phyloP scores from a whole-genome alignment of 2,329 filamentous ascomycete genomes.

The Phaeomoniella chlamydospora region DNA sequence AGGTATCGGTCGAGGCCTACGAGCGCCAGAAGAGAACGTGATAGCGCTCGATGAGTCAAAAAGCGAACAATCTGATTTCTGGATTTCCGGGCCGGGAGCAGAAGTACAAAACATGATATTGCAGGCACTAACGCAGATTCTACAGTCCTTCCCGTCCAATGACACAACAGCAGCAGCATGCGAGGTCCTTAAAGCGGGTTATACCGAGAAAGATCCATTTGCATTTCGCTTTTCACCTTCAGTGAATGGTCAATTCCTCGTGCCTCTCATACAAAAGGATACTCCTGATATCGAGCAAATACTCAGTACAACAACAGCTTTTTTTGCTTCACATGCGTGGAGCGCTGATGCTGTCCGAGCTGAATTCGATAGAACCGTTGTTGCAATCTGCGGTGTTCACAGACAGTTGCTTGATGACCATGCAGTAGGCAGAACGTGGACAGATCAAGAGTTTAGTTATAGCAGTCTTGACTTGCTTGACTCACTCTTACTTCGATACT shows the following conservation, averaged over 20 bases:
- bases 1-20: slow-evolving; percentile 11
- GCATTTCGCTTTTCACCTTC: slow-evolving; percentile 27
- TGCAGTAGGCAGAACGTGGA: slow-evolving; percentile 17
- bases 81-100: slow-evolving; percentile 8
- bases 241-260: slow-evolving; percentile 24
- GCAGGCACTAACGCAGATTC: background rate
- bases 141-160: background rate
- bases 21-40: slow-evolving; percentile 8
- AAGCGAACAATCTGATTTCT: slow-evolving; percentile 4
- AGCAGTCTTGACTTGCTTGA: slow-evolving; percentile 29
- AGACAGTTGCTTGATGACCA: slow-evolving; percentile 15
- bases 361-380: slow-evolving; percentile 12
- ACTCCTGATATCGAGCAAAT: slow-evolving; percentile 25
- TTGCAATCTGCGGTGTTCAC: slow-evolving; percentile 23
- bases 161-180: slow-evolving; percentile 11
- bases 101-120: slow-evolving; percentile 4
- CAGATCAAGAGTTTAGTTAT: slow-evolving; percentile 25
- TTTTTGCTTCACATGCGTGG: slow-evolving; percentile 25
- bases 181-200: slow-evolving; percentile 30
- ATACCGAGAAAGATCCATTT: slow-evolving; percentile 24
- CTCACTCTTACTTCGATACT: slow-evolving; percentile 25
- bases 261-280: slow-evolving; percentile 20
- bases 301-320: slow-evolving; percentile 30
- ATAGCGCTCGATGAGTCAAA: slow-evolving; percentile 7
- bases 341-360: slow-evolving; percentile 18